These are phyloP conservation scores for Aspergillus aculeatinus DNA, from an alignment of 2,329 filamentous ascomycete species.

Conservation along the genomic window DNA sequence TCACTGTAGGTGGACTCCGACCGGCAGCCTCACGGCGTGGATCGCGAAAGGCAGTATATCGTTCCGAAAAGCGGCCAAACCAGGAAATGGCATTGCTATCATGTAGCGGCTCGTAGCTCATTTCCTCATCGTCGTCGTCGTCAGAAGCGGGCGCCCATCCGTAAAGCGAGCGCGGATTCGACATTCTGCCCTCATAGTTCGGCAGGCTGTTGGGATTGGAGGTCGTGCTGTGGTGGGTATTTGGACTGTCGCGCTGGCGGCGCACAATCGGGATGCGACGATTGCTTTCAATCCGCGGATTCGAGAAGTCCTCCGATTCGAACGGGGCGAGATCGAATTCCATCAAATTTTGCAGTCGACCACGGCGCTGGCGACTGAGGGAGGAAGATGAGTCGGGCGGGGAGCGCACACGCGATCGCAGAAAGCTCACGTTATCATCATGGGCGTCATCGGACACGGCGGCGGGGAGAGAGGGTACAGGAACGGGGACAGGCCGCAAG, in stretches of 20 bases:
- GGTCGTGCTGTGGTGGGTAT: slow-evolving; percentile 37
- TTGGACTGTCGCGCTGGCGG: slow-evolving; percentile 42
- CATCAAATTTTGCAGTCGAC: slow-evolving; percentile 27
- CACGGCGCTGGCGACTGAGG: slow-evolving; percentile 33
- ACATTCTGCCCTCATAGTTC: slow-evolving; percentile 56
- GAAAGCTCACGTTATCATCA: slow-evolving; percentile 53
- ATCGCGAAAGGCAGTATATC: slow-evolving; percentile 25
- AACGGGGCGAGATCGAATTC: slow-evolving; percentile 36
- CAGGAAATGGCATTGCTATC: slow-evolving; percentile 27
- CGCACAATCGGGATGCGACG: slow-evolving; percentile 42
- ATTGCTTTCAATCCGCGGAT: slow-evolving; percentile 39
- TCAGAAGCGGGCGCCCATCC: slow-evolving; percentile 58
- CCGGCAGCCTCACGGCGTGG: slow-evolving; percentile 24
- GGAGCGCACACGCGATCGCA: slow-evolving; percentile 42
- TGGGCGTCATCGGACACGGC: slow-evolving; percentile 46
- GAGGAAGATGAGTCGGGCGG: slow-evolving; percentile 29
- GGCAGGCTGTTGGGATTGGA: slow-evolving; percentile 39
- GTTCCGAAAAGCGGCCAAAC: slow-evolving; percentile 30
- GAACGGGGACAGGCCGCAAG: slow-evolving; percentile 50
- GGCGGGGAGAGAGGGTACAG: slow-evolving; percentile 52
- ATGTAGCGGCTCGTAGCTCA: slow-evolving; percentile 31
- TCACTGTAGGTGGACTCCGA: slow-evolving; percentile 19
- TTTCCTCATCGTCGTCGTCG: slow-evolving; percentile 34
- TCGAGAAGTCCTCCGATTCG: slow-evolving; percentile 35
- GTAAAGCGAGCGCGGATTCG: slow-evolving; percentile 56